Evolutionary conservation across 2,329 filamentous ascomycete genomes (phyloP).

Genomic region (Fonsecaea monophora): DNA sequence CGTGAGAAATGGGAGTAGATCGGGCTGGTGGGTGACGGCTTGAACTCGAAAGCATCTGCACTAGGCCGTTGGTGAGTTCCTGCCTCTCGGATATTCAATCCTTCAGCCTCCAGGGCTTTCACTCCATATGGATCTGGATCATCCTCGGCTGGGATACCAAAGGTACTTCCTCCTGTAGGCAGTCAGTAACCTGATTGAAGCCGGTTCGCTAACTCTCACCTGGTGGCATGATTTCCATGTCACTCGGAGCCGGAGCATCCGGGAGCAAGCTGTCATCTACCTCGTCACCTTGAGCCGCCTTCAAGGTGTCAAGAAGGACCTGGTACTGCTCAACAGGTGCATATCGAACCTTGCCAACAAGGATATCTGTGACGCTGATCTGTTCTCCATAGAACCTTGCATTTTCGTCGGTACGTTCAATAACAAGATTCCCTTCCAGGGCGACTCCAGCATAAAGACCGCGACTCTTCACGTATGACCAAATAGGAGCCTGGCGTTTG

Average conservation of each 20-base stretch:
- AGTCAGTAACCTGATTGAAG: conserved; percentile 39
- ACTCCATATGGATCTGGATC: conserved; percentile 94
- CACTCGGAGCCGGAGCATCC: conserved; percentile 74
- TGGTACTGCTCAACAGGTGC: conserved; percentile 61
- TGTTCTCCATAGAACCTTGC: conserved; percentile 79
- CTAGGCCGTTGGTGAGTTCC: conserved; percentile 75
- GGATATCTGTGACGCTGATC: conserved; percentile 67
- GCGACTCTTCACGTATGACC: conserved; percentile 86
- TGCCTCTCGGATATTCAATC: conserved; percentile 89
- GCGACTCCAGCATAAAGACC: conserved; percentile 88
- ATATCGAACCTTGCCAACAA: conserved; percentile 65
- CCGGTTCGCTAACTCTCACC: conserved; percentile 55
- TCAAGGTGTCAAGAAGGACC: conserved; percentile 80
- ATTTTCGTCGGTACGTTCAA: conserved; percentile 87
- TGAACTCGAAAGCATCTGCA: conserved; percentile 83
- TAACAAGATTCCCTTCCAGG: conserved; percentile 84
- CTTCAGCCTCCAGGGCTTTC: conserved; percentile 86
- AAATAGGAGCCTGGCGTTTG: conserved; percentile 73
- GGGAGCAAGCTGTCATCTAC: conserved; percentile 73
- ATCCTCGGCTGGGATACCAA: conserved; percentile 78
- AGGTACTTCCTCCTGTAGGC: conserved; percentile 54
- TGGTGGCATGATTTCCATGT: conserved; percentile 64
- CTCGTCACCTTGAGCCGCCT: conserved; percentile 84
- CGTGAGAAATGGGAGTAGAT: conserved; percentile 63
- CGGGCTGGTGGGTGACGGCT: conserved; percentile 77